Evolutionary conservation across 345 rosid species (phyloP), one percentile per base, ranked within the genome.

Genomic region (Corchorus olitorius): DNA sequence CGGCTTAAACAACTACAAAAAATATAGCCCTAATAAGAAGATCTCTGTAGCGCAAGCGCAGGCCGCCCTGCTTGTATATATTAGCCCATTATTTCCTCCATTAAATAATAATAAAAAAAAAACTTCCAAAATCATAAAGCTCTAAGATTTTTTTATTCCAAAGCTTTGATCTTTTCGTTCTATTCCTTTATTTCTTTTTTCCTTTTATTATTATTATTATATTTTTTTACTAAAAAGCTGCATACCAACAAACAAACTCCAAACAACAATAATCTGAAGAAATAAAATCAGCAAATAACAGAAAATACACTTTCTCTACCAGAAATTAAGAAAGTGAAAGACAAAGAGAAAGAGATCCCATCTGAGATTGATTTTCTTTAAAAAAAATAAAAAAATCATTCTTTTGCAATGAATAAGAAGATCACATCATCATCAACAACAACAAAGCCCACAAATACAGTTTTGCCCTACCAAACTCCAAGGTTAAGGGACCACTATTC

Each of bases 401-500:
- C 27, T 19, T 73, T 45, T 27, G 49, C 73, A 65, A 79, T 76
- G 86, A 75, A 74, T 59, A 75, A 63, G 46, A 76, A 58, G 34
- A 62, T 17, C 34, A 16, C 83, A 11, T 8, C 81, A 43, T 22
- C 82, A 16, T 17, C 50, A 67, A 6, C 66, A 62, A 37, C 83
- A 12, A 71, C 78, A 27, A 90, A 83, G 76, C 85, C 91, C 14
- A 50, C 89, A 3, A 81, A 39, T 67, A 72, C 88, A 19, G 99
- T 95, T 53, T 87, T 95, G n/a, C 97, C 97, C 1, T 87, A 95
- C 80, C 92, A 92, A 71, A 95, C 99, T 20, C 95, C 91, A 4
- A 74, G 92, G 71, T 81, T 95, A 17, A 62, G 99, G 75, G 99
- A 95, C 80, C 93, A 92, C 65, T 93, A 93, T 37, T 68, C 86